Evolutionary conservation across 208 protist species (phyloP).

Genomic region (Leishmania aethiopica): DNA sequence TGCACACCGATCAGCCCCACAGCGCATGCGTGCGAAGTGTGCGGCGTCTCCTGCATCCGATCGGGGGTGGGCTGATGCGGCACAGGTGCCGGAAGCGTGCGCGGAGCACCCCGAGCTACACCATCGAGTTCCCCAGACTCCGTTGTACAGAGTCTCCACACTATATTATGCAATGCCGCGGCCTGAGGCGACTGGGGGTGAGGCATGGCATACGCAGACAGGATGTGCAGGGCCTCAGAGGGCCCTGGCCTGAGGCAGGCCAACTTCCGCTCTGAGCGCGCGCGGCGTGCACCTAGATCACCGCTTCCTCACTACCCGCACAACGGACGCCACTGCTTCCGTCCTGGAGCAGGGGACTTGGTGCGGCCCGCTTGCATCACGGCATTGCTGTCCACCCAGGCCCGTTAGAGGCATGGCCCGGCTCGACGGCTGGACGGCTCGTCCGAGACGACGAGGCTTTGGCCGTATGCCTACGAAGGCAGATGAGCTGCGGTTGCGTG

Average conservation of each 20-base stretch:
- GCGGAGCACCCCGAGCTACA: no score
- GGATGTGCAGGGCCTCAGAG: no score
- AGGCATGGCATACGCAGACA: no score
- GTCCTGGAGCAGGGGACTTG: background rate
- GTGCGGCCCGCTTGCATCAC: background rate
- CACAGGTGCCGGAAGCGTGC: no score
- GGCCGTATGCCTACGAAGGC: background rate
- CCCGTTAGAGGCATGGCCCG: background rate
- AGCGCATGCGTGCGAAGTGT: no score
- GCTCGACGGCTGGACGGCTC: background rate
- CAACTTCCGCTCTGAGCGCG: background rate
- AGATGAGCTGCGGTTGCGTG: background rate
- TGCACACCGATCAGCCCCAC: no score
- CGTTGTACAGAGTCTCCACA: no score
- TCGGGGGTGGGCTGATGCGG: no score
- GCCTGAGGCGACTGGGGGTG: no score
- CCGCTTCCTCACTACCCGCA: background rate
- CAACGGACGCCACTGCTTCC: background rate
- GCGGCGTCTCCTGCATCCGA: no score
- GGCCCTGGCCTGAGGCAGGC: background rate
- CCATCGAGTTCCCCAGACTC: no score
- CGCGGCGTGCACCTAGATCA: background rate
- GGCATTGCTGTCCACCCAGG: background rate
- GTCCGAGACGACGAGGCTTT: background rate
- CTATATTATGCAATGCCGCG: no score